A percentile compares a stretch with the other conserved stretches of the same genome.
Conservation (phyloP, 140 eudicot species). For the Stevia rebaudiana region DNA sequence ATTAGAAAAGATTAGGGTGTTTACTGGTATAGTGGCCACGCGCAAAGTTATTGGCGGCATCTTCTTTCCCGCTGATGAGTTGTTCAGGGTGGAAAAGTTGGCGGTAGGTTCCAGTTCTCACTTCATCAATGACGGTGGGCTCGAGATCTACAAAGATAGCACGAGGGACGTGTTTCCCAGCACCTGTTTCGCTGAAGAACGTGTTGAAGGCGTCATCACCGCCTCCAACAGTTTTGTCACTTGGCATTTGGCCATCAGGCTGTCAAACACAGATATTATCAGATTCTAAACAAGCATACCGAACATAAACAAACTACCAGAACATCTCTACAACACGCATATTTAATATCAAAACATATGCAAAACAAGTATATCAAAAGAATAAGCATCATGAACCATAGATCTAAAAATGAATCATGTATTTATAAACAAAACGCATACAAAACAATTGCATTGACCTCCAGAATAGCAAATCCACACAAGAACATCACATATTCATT, state of each 20-base stretch:
- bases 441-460: background rate
- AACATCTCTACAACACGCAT: background rate
- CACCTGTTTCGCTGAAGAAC: slow-evolving; percentile 76
- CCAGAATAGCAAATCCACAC: slow-evolving; percentile 3
- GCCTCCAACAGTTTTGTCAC: slow-evolving; percentile 77
- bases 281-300: background rate
- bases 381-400: background rate
- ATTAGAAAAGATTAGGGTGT: background rate
- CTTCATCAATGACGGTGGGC: slow-evolving; percentile 86
- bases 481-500: background rate
- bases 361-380: background rate
- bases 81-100: slow-evolving; percentile 78
- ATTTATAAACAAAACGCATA: background rate
- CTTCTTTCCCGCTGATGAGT: slow-evolving; percentile 70
- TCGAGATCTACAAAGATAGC: slow-evolving; percentile 81
- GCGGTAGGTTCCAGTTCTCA: slow-evolving; percentile 76
- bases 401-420: slow-evolving; percentile 11
- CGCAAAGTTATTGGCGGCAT: slow-evolving; percentile 84
- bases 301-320: background rate
- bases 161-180: slow-evolving; percentile 77
- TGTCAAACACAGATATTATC: slow-evolving; percentile 18
- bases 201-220: slow-evolving; percentile 88
- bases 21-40: slow-evolving; percentile 82
- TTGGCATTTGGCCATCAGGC: slow-evolving; percentile 95
- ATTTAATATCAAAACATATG: background rate